Percentiles rank a stretch among this genome's conserved stretches.
Conservation (phyloP, 768 basidiomycete genomes). For the Tubosaeta sp. region DNA sequence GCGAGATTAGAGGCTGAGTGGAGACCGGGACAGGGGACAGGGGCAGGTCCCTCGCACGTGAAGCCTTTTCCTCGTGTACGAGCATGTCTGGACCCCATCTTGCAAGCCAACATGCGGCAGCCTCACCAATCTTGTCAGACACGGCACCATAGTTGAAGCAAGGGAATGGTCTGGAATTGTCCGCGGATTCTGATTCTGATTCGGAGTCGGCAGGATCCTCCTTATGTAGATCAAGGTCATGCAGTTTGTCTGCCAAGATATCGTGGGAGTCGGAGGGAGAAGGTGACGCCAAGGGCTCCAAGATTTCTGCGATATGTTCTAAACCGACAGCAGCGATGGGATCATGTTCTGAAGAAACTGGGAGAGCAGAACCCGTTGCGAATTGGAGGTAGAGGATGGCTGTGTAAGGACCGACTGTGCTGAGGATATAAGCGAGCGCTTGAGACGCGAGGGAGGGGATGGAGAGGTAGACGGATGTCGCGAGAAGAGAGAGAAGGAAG, state of each 20-base stretch:
- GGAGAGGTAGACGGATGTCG: slow-evolving; percentile 82
- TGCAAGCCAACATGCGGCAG: slow-evolving; percentile 81
- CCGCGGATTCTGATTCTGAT: slow-evolving; percentile 24
- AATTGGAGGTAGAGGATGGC: slow-evolving; percentile 75
- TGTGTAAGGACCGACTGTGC: slow-evolving; percentile 75
- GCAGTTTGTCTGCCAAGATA: slow-evolving; percentile 28
- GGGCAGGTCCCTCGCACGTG: slow-evolving; percentile 13
- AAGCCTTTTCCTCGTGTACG: slow-evolving; percentile 47
- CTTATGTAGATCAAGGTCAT: slow-evolving; percentile 31
- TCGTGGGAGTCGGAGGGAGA: slow-evolving; percentile 15
- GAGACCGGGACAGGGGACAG: slow-evolving; percentile 13
- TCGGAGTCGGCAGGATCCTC: slow-evolving; percentile 36
- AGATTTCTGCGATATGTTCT: slow-evolving; percentile 56
- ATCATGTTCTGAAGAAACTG: slow-evolving; percentile 38
- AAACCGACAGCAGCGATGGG: slow-evolving; percentile 64
- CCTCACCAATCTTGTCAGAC: slow-evolving; percentile 89
- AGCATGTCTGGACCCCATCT: slow-evolving; percentile 84
- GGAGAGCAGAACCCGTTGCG: slow-evolving; percentile 68
- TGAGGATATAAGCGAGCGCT: slow-evolving; percentile 65
- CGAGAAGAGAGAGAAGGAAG: slow-evolving; percentile 81
- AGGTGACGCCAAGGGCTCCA: slow-evolving; percentile 33
- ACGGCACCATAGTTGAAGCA: slow-evolving; percentile 80
- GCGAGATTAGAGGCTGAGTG: slow-evolving; percentile 11
- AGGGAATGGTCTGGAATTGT: slow-evolving; percentile 23
- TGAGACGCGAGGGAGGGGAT: slow-evolving; percentile 73